Percentiles rank a stretch among this genome's conserved stretches.
phyloP scores from a whole-genome alignment of 441 rosid genomes.

The Mallotus japonicus region DNA sequence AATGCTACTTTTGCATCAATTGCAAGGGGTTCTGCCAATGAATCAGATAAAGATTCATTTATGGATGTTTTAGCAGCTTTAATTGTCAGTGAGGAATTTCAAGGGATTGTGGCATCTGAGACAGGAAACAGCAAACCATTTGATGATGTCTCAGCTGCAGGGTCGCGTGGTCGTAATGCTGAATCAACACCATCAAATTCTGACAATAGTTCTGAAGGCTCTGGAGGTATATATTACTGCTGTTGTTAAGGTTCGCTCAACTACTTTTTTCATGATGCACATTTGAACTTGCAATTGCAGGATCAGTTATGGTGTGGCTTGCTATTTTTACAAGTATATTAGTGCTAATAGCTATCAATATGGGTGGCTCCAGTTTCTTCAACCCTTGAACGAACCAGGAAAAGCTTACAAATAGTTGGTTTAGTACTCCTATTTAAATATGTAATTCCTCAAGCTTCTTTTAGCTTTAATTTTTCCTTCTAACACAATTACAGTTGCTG shows the following conservation, averaged over 20 bases:
- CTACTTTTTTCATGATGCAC: slow-evolving; percentile 17
- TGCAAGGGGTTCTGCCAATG: slow-evolving; percentile 37
- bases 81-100: slow-evolving; percentile 92
- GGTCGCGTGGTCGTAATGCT: slow-evolving; percentile 30
- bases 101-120: slow-evolving; percentile 92
- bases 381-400: slow-evolving; percentile 60
- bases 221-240: slow-evolving; percentile 26
- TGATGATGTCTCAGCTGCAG: slow-evolving; percentile 39
- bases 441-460: slow-evolving; percentile 35
- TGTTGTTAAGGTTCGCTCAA: slow-evolving; percentile 18
- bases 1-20: slow-evolving; percentile 32
- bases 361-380: slow-evolving; percentile 71
- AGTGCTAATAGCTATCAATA: slow-evolving; percentile 65
- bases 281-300: slow-evolving; percentile 41
- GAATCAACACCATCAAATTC: slow-evolving; percentile 38
- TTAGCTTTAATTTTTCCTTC: slow-evolving; percentile 11
- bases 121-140: slow-evolving; percentile 48
- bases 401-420: slow-evolving; percentile 21
- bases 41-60: slow-evolving; percentile 70
- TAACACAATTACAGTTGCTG: slow-evolving; percentile 1
- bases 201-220: slow-evolving; percentile 34
- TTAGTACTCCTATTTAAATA: slow-evolving; percentile 27
- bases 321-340: slow-evolving; percentile 63
- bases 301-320: slow-evolving; percentile 66
- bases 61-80: slow-evolving; percentile 94